Conservation (phyloP, 495 filamentous ascomycete genomes). For the Hypoxylon fragiforme region DNA sequence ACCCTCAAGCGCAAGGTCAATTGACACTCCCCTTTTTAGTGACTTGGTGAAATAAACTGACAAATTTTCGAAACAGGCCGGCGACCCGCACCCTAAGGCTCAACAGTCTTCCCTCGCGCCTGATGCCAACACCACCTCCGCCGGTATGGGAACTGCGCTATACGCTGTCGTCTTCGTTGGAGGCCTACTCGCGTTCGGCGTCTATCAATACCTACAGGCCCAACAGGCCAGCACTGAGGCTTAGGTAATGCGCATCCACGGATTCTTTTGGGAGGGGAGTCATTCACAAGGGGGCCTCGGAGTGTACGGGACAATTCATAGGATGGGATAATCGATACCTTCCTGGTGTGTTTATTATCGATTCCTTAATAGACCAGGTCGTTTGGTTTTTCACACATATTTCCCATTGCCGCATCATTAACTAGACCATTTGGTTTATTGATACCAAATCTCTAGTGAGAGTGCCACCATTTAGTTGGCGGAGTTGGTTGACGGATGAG, state of each 20-base stretch:
- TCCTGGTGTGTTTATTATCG: constrained; percentile 15
- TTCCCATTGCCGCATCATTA: constrained; percentile 1
- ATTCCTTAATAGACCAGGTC: constrained; percentile 28
- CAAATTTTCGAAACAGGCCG: constrained; percentile 59
- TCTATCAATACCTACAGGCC: constrained; percentile 83
- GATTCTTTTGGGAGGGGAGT: not conserved
- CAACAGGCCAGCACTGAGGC: constrained; percentile 53
- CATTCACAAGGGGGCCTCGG: constrained; percentile 1
- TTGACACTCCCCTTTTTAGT: constrained; percentile 27
- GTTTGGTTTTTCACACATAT: constrained; percentile 22
- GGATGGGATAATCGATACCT: constrained; percentile 27
- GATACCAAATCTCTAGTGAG: constrained; percentile 3
- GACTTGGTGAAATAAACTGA: constrained; percentile 18
- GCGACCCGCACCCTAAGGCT: constrained; percentile 77
- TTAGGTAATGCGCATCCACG: not conserved
- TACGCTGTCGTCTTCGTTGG: constrained; percentile 84
- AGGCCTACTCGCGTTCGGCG: constrained; percentile 74
- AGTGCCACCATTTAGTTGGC: constrained; percentile 8
- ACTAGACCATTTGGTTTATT: constrained; percentile 13
- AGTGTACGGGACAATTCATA: constrained; percentile 10
- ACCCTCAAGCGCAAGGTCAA: constrained; percentile 84
- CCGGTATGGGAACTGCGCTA: constrained; percentile 73
- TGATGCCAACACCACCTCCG: constrained; percentile 51
- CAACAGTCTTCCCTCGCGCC: constrained; percentile 51
- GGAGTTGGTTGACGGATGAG: constrained; percentile 1